These are phyloP conservation scores for Capsella bursapastoris DNA, from an alignment of 345 rosid genomes.

Conservation along the genomic window DNA sequence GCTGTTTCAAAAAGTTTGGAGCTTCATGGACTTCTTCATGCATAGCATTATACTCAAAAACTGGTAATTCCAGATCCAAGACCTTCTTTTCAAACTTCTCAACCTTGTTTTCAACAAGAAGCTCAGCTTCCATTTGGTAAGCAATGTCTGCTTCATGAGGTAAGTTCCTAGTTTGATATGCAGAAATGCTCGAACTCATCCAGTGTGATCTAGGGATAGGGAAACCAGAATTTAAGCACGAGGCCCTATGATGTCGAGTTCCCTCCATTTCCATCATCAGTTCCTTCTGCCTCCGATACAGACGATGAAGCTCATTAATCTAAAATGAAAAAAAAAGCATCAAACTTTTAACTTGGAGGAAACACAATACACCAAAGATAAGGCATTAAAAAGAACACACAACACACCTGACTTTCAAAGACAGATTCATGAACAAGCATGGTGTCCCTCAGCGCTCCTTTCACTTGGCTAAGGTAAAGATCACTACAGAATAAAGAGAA, in stretches of 20 bases:
- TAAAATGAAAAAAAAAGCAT: slow-evolving; percentile 27
- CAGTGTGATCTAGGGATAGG: slow-evolving; percentile 38
- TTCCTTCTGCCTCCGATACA: slow-evolving; percentile 60
- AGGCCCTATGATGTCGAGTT: slow-evolving; percentile 27
- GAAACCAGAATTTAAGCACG: slow-evolving; percentile 37
- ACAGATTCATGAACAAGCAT: slow-evolving; percentile 66
- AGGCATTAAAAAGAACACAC: slow-evolving; percentile 12
- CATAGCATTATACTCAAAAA: slow-evolving; percentile 46
- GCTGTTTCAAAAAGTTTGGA: slow-evolving; percentile 29
- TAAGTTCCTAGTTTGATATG: slow-evolving; percentile 26
- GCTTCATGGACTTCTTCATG: slow-evolving; percentile 32
- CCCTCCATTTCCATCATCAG: slow-evolving; percentile 57
- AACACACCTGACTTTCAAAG: slow-evolving; percentile 62
- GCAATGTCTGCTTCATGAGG: slow-evolving; percentile 18
- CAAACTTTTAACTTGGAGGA: slow-evolving; percentile 21
- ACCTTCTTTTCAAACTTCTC: slow-evolving; percentile 51
- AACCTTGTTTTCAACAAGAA: slow-evolving; percentile 31
- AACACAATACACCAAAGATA: slow-evolving; percentile 11
- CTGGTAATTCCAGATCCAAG: slow-evolving; percentile 65
- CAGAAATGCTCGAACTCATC: slow-evolving; percentile 42
- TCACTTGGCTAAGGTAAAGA: slow-evolving; percentile 41
- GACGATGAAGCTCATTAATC: slow-evolving; percentile 67
- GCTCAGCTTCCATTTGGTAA: slow-evolving; percentile 27
- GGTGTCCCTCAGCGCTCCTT: slow-evolving; percentile 53
- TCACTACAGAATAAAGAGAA: slow-evolving; percentile 33